Conservation (phyloP, 345 rosid genomes). For the Eucalyptus pauciflora region DNA sequence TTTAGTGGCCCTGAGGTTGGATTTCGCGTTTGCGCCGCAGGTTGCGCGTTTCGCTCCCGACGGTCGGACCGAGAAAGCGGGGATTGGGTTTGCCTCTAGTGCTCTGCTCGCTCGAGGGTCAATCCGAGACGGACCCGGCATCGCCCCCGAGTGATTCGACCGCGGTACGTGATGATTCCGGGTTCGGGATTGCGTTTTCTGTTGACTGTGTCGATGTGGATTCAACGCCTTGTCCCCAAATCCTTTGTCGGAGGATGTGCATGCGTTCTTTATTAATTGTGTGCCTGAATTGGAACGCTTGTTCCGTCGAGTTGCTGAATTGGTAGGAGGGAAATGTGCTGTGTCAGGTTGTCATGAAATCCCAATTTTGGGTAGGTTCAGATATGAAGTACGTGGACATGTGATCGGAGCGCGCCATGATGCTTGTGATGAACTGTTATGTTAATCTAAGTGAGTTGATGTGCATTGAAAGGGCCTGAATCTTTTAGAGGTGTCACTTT, state of each 20-base stretch:
- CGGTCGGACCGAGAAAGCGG: background rate
- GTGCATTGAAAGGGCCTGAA: background rate
- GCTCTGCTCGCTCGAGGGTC: background rate
- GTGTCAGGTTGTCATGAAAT: background rate
- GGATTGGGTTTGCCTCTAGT: background rate
- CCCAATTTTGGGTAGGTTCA: background rate
- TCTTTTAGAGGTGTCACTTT: background rate
- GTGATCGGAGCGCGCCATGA: fast-evolving
- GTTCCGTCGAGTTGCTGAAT: background rate
- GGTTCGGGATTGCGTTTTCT: background rate
- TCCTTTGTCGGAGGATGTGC: background rate
- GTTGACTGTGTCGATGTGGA: background rate
- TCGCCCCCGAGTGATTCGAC: background rate
- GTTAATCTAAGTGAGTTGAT: background rate
- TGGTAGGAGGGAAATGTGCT: background rate
- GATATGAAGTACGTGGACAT: background rate
- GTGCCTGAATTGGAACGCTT: background rate
- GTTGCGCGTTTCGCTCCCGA: background rate
- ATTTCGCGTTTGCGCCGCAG: background rate
- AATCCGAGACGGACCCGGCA: background rate
- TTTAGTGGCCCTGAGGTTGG: background rate
- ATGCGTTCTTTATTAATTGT: background rate
- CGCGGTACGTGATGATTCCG: background rate
- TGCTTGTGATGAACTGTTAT: background rate
- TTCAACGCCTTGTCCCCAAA: background rate